phyloP scores from a whole-genome alignment of 2,329 filamentous ascomycete genomes.

The Calonectria montana region DNA sequence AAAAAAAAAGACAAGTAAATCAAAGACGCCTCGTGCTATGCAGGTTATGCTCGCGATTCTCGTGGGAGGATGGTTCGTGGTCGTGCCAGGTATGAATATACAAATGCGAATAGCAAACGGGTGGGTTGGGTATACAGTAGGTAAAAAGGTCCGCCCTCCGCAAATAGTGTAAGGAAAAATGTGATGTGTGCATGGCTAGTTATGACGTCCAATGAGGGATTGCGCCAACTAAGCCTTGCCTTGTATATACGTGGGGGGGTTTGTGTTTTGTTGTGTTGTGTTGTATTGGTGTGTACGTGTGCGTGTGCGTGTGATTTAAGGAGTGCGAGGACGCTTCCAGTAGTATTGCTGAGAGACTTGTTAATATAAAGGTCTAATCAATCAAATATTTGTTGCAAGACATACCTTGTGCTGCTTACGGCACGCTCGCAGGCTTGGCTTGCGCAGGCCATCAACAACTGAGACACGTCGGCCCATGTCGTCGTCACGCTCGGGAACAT shows the following conservation, averaged over 20 bases:
- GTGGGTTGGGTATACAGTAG: slow-evolving; percentile 39
- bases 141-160: slow-evolving; percentile 31
- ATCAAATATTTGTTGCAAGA: slow-evolving; percentile 16
- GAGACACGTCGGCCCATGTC: slow-evolving; percentile 83
- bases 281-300: slow-evolving; percentile 3
- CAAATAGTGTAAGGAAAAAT: slow-evolving; percentile 1
- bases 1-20: slow-evolving; percentile 24
- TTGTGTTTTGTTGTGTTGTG: slow-evolving; percentile 18
- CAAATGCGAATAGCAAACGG: slow-evolving; percentile 24
- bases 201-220: background rate
- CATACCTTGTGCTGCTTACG: slow-evolving; percentile 97
- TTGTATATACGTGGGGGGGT: slow-evolving; percentile 17
- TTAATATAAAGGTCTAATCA: slow-evolving; percentile 25
- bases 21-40: slow-evolving; percentile 42
- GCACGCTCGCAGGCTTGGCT: slow-evolving; percentile 89
- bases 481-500: slow-evolving; percentile 86
- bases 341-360: slow-evolving; percentile 70
- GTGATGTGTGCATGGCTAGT: background rate
- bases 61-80: slow-evolving; percentile 24
- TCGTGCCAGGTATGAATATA: slow-evolving; percentile 12
- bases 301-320: slow-evolving; percentile 49
- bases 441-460: slow-evolving; percentile 86
- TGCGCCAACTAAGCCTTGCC: background rate
- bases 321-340: slow-evolving; percentile 73
- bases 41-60: slow-evolving; percentile 29